Evolutionary conservation across 1,284 basidiomycete species (phyloP).

Genomic region (Baeospora myosura): DNA sequence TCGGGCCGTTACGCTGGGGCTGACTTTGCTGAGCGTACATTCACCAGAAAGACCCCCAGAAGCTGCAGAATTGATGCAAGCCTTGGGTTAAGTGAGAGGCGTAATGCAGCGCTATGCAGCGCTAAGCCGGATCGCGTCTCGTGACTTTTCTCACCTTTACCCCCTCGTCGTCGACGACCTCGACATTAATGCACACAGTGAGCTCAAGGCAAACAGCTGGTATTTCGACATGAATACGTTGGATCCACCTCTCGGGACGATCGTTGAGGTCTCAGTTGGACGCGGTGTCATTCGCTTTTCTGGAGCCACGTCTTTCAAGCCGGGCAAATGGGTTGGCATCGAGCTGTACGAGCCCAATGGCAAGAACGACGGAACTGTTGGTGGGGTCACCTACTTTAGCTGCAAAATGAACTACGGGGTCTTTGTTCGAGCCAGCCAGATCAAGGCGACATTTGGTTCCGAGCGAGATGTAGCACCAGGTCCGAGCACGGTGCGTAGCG

Average conservation of each 20-base stretch:
- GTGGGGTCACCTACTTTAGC: slow-evolving; percentile 79
- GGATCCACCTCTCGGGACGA: slow-evolving; percentile 49
- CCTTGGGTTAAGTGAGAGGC: too few relatives aligned
- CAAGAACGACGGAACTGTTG: slow-evolving; percentile 93
- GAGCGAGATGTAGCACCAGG: slow-evolving; percentile 32
- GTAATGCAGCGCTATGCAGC: too few relatives aligned
- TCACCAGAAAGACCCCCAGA: too few relatives aligned
- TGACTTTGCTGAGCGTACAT: slow-evolving; percentile 1
- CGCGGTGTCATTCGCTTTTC: slow-evolving; percentile 83
- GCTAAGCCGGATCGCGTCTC: too few relatives aligned
- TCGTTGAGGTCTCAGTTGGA: slow-evolving; percentile 74
- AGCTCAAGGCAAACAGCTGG: too few relatives aligned
- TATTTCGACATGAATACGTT: too few relatives aligned
- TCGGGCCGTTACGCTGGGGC: neutral
- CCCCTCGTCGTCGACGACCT: too few relatives aligned
- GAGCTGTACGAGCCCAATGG: slow-evolving; percentile 79
- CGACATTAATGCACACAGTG: too few relatives aligned
- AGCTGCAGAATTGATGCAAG: too few relatives aligned
- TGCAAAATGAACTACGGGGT: slow-evolving; percentile 78
- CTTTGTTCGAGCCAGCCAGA: slow-evolving; percentile 86
- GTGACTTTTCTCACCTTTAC: too few relatives aligned
- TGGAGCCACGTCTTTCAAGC: slow-evolving; percentile 79
- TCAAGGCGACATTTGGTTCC: slow-evolving; percentile 54
- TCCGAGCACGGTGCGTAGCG: slow-evolving; percentile 13
- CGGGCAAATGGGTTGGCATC: slow-evolving; percentile 93